phyloP scores from a whole-genome alignment of 164 flowering plant genomes.

The Chimonanthus salicifolius region DNA sequence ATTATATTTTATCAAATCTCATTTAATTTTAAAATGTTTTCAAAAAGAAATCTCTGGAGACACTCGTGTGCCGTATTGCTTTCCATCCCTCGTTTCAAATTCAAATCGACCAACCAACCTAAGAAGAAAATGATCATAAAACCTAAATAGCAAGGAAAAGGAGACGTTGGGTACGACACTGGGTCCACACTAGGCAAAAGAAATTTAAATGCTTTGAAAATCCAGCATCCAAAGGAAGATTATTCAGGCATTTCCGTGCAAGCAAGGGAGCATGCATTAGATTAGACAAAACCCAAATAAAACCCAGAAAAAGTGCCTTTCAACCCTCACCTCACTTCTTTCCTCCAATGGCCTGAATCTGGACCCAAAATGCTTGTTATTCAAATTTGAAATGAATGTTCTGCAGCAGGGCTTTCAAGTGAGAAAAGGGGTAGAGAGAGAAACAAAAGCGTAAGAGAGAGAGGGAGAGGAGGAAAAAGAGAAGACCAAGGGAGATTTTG shows the following conservation, averaged over 20 bases:
- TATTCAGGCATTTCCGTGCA: no score
- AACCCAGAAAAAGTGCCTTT: background rate
- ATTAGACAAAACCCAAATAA: background rate
- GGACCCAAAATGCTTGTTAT: slow-evolving; percentile 11
- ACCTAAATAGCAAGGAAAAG: background rate
- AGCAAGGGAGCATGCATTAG: background rate
- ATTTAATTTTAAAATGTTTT: no score
- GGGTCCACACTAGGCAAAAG: background rate
- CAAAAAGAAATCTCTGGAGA: no score
- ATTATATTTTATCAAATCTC: no score
- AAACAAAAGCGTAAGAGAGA: background rate
- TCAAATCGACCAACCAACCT: slow-evolving; percentile 5
- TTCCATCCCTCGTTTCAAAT: slow-evolving; percentile 1
- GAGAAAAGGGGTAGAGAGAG: background rate
- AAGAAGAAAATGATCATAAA: background rate
- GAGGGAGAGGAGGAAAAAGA: background rate
- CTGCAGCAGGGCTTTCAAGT: slow-evolving; percentile 6
- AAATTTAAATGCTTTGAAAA: background rate
- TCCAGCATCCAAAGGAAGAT: background rate
- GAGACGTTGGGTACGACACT: background rate
- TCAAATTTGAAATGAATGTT: slow-evolving; percentile 23
- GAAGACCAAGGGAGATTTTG: background rate
- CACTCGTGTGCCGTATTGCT: no score
- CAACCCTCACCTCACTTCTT: background rate
- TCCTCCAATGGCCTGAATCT: background rate